A percentile compares a stretch with the other conserved stretches of the same genome.
These are phyloP conservation scores for Orbilia blumenaviensis DNA, from an alignment of 2,329 filamentous ascomycete species.

Conservation along the genomic window DNA sequence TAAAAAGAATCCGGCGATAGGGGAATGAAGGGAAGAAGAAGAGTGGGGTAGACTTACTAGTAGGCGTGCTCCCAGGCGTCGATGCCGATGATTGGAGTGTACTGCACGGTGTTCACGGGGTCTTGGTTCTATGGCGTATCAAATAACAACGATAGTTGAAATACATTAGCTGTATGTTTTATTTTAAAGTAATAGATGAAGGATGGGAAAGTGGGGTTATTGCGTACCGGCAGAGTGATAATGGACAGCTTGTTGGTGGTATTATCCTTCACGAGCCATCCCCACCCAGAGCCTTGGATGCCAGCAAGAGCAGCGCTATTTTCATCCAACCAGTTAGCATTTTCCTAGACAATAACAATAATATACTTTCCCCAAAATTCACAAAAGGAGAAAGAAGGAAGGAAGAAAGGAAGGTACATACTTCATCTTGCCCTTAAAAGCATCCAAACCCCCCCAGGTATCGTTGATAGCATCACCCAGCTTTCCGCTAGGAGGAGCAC, in stretches of 20 bases:
- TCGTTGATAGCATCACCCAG: constrained; percentile 61
- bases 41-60: constrained; percentile 67
- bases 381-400: background rate
- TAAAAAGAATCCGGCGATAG: too few species aligned
- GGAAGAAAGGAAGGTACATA: background rate
- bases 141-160: background rate
- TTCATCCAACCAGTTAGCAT: background rate
- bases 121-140: constrained; percentile 79
- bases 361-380: too few species aligned
- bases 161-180: background rate
- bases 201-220: too few species aligned
- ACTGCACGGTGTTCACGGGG: constrained; percentile 79
- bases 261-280: constrained; percentile 68
- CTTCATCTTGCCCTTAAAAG: constrained; percentile 69
- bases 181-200: too few species aligned
- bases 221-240: constrained; percentile 73
- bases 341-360: too few species aligned
- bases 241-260: constrained; percentile 69
- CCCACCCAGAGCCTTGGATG: constrained; percentile 71
- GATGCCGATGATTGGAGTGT: constrained; percentile 82
- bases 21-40: background rate
- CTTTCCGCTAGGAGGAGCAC: constrained; percentile 67
- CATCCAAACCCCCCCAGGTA: constrained; percentile 66
- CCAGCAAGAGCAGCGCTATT: constrained; percentile 66
- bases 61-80: constrained; percentile 98